Evolutionary conservation across 2,329 filamentous ascomycete genomes (phyloP).

Genomic region (Coleophoma crateriformis): DNA sequence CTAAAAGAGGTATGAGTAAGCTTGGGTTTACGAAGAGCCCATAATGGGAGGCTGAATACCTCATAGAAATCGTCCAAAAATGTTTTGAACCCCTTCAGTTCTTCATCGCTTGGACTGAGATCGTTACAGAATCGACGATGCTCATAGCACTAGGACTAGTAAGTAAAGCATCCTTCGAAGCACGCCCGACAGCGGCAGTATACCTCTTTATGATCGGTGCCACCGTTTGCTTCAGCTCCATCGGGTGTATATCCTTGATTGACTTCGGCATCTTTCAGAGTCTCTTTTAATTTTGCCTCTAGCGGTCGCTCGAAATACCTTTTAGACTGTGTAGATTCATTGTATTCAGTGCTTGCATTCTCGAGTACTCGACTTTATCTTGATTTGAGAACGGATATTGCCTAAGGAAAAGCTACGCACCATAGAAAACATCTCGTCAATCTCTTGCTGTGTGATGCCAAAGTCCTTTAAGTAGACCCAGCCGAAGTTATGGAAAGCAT

Average conservation of each 20-base stretch:
- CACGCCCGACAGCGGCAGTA: neutral
- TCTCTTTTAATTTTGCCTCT: slow-evolving; percentile 1
- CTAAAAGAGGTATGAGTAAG: neutral
- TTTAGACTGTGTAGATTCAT: neutral
- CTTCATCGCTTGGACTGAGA: neutral
- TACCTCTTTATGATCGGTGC: slow-evolving; percentile 4
- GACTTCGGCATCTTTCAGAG: slow-evolving; percentile 1
- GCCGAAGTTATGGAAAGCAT: slow-evolving; percentile 2
- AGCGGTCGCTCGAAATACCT: slow-evolving; percentile 2
- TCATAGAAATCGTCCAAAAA: slow-evolving; percentile 1
- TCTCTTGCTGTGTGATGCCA: slow-evolving; percentile 1
- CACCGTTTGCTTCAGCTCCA: slow-evolving; percentile 2
- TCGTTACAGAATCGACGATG: slow-evolving; percentile 3
- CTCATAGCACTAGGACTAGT: neutral
- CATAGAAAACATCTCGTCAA: slow-evolving; percentile 4
- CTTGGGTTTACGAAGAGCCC: neutral
- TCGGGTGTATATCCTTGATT: slow-evolving; percentile 5
- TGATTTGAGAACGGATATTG: too few species aligned
- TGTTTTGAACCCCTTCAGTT: neutral
- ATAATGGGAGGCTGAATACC: neutral
- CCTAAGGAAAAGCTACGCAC: neutral
- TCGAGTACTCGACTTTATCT: too few species aligned
- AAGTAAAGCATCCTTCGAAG: neutral
- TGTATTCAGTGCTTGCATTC: too few species aligned
- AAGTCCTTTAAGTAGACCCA: slow-evolving; percentile 3